Base-by-base conservation (phyloP, 208 protist genomes). In the Leishmania guyanensis region DNA sequence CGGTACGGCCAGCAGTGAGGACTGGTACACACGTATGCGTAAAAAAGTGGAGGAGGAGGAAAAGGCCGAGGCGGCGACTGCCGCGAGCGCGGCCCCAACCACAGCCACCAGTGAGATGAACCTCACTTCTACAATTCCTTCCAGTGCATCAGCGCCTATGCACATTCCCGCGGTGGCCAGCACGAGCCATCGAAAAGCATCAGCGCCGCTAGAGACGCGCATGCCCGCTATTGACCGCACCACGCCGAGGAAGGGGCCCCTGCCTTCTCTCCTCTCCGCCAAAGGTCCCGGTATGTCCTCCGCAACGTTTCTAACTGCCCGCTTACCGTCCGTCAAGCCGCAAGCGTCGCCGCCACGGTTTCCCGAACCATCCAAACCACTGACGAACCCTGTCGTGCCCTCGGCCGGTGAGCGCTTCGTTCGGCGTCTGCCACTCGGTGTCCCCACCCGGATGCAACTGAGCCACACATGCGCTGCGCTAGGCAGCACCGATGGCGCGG, bases 21-120 rank as follows among this genome's bases (percentile, higher is more conserved):
- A 93, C 58, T 95, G 92, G 92, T 95, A 95, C 80, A 78, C 87
- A 14, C 88, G 87, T 8, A 91, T 95, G 81, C 92, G 90, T 14
- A 71, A 81, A 58, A 87, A 84, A 43, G 79, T 74, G 22, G 84
- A 83, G 54, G 86, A 90, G 65, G 84, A 88, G 54, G 89, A 81
- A 17, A 43, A 12, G 54, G 84, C 68, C 16, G 80, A 83, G 65
- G 75, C 75, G 6, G 68, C 53, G n/a, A 74, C 53, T 22, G 48
- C 70, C 12, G 76, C 50, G 5, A 50, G 36, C 14, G 65, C 78
- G 36, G 53, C 76, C 54, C 16, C 54, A 22, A 43, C 66, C 20
- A 36, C n/a, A 6, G 12, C 26, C 0, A 33, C 71, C 12, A 46
- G 26, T 46, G 46, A 60, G 39, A 50, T 29, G 0, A 56, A 14